Conservation (phyloP, 148 eudicot species). For the Silene uniflora region DNA sequence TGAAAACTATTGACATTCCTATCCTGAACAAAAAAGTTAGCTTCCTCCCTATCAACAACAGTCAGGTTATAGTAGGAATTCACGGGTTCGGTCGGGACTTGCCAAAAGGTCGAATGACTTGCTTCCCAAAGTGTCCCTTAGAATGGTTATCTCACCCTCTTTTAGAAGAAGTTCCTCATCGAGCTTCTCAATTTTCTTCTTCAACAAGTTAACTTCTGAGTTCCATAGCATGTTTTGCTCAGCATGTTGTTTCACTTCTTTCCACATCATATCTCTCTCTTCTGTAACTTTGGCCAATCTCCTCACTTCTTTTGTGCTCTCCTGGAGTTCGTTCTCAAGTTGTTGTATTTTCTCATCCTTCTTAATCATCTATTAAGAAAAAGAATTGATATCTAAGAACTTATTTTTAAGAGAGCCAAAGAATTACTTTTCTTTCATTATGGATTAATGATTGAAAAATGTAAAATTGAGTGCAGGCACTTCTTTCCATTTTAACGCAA, state of each 20-base stretch:
- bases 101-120: conserved; percentile 77
- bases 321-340: conserved; percentile 57
- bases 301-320: conserved; percentile 56
- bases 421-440: too few relatives aligned
- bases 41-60: too few relatives aligned
- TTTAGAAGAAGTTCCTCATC: conserved; percentile 82
- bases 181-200: conserved; percentile 70
- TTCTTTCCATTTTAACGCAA: too few relatives aligned
- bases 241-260: conserved; percentile 63
- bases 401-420: too few relatives aligned
- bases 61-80: conserved; percentile 20
- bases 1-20: conserved; percentile 13
- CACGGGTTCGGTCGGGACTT: conserved; percentile 37
- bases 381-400: not conserved
- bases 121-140: conserved; percentile 55
- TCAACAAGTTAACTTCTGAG: conserved; percentile 57
- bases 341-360: conserved; percentile 63
- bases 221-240: conserved; percentile 78
- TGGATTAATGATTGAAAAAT: too few relatives aligned
- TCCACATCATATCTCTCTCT: conserved; percentile 86
- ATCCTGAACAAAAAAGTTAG: not conserved
- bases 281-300: conserved; percentile 65
- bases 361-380: conserved; percentile 49
- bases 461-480: too few relatives aligned
- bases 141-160: conserved; percentile 85